phyloP scores from a whole-genome alignment of 2,329 filamentous ascomycete genomes.

The Aspergillus pseudoviridinutans region DNA sequence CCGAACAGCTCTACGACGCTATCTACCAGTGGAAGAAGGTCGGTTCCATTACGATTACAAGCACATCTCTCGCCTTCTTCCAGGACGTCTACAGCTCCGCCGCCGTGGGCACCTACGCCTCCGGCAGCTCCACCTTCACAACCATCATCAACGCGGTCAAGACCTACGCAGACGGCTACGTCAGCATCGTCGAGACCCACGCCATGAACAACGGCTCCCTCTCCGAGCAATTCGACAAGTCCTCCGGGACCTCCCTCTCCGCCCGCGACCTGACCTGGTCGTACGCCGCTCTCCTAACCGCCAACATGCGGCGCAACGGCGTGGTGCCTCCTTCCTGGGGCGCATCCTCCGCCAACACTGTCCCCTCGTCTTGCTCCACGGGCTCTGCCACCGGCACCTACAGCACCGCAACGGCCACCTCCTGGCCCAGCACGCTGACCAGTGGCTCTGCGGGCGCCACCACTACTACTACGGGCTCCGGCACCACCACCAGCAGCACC shows the following conservation, averaged over 20 bases:
- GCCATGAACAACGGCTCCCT: conserved; percentile 30
- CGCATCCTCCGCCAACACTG: conserved; percentile 25
- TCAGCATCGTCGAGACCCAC: conserved; percentile 41
- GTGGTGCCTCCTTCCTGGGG: conserved; percentile 34
- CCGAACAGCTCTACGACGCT: conserved; percentile 75
- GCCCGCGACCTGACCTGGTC: conserved; percentile 45
- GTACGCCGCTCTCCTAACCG: conserved; percentile 41
- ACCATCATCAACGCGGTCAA: conserved; percentile 58
- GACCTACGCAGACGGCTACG: conserved; percentile 58
- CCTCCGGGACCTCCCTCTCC: conserved; percentile 33
- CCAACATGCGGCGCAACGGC: conserved; percentile 28
- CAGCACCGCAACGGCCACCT: conserved; percentile 27
- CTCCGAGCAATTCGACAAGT: conserved; percentile 39
- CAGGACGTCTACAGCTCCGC: conserved; percentile 57
- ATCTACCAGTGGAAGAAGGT: conserved; percentile 65
- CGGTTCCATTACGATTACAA: conserved; percentile 62
- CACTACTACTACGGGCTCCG: conserved; percentile 6
- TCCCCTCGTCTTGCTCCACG: conserved; percentile 27
- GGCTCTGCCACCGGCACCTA: conserved; percentile 34
- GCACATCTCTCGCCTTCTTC: conserved; percentile 68
- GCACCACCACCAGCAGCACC: conserved; percentile 6
- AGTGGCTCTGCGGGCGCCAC: conserved; percentile 9
- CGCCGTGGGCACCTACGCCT: conserved; percentile 60
- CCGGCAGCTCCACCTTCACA: conserved; percentile 52
- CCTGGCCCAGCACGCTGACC: conserved; percentile 29